Conservation (phyloP, 148 eudicot species). For the Hydrangea macrophylla region DNA sequence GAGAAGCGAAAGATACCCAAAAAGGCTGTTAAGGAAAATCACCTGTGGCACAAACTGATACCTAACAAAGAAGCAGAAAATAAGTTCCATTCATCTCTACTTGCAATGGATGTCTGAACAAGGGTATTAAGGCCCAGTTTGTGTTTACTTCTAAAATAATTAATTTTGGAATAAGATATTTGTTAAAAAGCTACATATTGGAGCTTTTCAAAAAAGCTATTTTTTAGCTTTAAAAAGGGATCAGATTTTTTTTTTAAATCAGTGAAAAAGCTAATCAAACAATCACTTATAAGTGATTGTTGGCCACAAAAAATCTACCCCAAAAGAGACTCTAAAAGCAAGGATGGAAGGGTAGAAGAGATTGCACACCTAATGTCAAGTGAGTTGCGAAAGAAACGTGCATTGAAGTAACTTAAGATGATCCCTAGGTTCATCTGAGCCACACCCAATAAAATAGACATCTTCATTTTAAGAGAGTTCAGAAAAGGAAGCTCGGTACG, state of each 20-base stretch:
- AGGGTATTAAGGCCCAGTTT: slow-evolving; percentile 7
- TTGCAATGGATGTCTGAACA: neutral
- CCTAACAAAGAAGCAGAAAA: slow-evolving; percentile 42
- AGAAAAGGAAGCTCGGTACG: slow-evolving; percentile 95
- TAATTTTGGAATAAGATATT: too few species aligned
- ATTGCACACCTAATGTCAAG: slow-evolving; percentile 71
- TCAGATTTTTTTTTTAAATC: too few species aligned
- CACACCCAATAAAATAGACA: slow-evolving; percentile 93
- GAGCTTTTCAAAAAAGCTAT: too few species aligned
- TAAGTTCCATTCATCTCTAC: slow-evolving; percentile 15
- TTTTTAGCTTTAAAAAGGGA: too few species aligned
- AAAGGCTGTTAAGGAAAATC: slow-evolving; percentile 96
- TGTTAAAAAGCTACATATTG: too few species aligned
- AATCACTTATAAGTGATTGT: too few species aligned
- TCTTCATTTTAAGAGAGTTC: slow-evolving; percentile 97
- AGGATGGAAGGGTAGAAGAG: slow-evolving; percentile 17
- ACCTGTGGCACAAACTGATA: slow-evolving; percentile 96
- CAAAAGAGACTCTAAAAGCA: too few species aligned
- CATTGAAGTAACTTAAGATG: slow-evolving; percentile 86
- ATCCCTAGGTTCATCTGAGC: slow-evolving; percentile 96
- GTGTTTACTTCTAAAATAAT: too few species aligned
- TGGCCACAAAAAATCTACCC: too few species aligned
- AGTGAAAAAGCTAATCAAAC: too few species aligned
- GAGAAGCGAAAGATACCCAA: slow-evolving; percentile 96
- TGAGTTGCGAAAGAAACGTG: slow-evolving; percentile 71